These are phyloP conservation scores for Nymphaea thermarum DNA, from an alignment of 164 flowering plant species.

Conservation along the genomic window DNA sequence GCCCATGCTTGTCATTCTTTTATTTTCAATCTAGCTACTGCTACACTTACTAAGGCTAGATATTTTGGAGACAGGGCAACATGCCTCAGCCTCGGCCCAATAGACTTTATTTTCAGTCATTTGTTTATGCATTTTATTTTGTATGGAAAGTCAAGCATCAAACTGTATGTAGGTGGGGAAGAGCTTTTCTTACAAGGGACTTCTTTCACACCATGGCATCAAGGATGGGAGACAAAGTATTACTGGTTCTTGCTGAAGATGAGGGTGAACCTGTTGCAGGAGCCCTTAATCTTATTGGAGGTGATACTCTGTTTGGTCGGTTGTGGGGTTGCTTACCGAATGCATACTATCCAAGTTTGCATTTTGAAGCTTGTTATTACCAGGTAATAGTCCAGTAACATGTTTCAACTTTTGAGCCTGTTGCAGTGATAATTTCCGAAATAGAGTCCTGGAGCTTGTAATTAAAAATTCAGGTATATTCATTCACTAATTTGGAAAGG, in stretches of 20 bases:
- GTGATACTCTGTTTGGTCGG: constrained; percentile 84
- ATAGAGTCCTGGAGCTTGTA: background rate
- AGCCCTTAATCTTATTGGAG: constrained; percentile 90
- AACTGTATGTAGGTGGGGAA: constrained; percentile 56
- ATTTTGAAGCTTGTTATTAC: constrained; percentile 97
- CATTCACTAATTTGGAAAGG: background rate
- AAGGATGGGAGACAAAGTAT: constrained; percentile 73
- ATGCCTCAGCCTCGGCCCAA: no score
- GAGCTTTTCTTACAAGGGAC: constrained; percentile 73
- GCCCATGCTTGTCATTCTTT: no score
- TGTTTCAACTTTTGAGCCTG: no score
- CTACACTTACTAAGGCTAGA: background rate
- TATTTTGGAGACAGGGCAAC: no score
- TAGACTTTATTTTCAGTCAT: background rate
- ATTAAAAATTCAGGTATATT: background rate
- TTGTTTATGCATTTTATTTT: background rate
- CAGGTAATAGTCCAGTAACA: constrained; percentile 38
- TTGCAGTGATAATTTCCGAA: no score
- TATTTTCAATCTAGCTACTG: background rate
- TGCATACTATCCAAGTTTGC: constrained; percentile 75
- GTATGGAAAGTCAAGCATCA: background rate
- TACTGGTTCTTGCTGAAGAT: constrained; percentile 84
- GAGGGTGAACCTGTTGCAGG: constrained; percentile 85
- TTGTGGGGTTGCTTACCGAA: constrained; percentile 83
- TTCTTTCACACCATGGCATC: constrained; percentile 85